These are phyloP conservation scores for Mycena galericulata DNA, from an alignment of 768 basidiomycete species.

Conservation along the genomic window DNA sequence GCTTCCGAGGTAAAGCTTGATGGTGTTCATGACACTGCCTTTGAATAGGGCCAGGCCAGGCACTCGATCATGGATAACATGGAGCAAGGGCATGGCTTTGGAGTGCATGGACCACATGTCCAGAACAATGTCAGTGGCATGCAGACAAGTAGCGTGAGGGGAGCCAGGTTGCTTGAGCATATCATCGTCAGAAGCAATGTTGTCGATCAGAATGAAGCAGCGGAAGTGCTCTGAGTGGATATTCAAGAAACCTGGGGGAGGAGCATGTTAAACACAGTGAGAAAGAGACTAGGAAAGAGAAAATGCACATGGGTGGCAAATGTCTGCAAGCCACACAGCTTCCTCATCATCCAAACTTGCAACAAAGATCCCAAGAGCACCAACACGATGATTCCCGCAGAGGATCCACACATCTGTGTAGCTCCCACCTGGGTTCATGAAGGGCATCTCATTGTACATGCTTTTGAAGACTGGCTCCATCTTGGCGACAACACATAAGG, in stretches of 20 bases:
- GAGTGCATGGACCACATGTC: too few species aligned
- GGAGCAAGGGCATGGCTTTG: too few species aligned
- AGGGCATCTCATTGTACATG: neutral
- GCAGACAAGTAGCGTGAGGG: neutral
- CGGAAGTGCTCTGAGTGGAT: neutral
- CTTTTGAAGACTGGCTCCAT: neutral
- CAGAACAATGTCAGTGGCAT: neutral
- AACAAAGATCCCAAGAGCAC: neutral
- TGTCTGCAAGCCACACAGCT: neutral
- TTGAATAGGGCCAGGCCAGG: neutral
- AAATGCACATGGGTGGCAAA: neutral
- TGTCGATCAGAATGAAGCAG: neutral
- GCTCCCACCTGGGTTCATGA: neutral
- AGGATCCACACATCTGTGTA: neutral
- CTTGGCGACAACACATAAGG: neutral
- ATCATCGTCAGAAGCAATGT: neutral
- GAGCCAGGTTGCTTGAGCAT: neutral
- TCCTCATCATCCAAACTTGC: neutral
- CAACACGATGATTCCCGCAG: neutral
- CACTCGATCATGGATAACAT: neutral
- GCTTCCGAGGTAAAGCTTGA: neutral
- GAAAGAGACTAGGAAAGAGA: too few species aligned
- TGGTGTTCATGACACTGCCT: neutral
- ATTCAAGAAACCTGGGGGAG: neutral
- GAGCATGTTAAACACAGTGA: too few species aligned